phyloP scores from a whole-genome alignment of 257 asterid species.

The Capsicum baccatum region DNA sequence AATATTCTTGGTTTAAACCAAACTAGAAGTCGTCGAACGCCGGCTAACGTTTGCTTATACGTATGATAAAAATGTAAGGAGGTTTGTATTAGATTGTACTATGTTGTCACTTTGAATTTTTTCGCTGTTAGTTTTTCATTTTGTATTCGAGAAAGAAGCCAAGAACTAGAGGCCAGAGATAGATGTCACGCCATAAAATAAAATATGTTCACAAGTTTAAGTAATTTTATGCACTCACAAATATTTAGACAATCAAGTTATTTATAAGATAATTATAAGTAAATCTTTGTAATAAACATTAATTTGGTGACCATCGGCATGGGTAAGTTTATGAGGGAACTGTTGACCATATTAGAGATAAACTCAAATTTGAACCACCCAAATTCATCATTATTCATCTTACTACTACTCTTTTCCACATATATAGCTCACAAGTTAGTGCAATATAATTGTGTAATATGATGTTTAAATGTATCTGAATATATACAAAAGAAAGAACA shows the following conservation, averaged over 20 bases:
- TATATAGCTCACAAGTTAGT: background rate
- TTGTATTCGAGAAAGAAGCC: constrained; percentile 4
- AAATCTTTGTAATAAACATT: no score
- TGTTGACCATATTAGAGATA: background rate
- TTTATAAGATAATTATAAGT: no score
- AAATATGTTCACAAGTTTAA: background rate
- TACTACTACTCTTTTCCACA: no score
- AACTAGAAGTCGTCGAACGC: background rate
- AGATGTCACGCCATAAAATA: background rate
- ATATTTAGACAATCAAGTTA: background rate
- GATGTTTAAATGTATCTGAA: background rate
- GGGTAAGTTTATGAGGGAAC: background rate
- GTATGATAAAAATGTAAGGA: background rate
- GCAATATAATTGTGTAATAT: background rate
- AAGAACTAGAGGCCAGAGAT: constrained; percentile 10
- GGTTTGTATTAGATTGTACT: background rate
- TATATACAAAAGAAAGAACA: background rate
- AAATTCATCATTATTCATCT: no score
- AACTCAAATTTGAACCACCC: no score
- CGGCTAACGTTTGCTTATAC: background rate
- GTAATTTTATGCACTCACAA: background rate
- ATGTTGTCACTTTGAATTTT: constrained; percentile 15
- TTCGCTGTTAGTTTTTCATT: background rate
- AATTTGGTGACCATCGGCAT: no score
- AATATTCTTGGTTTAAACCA: constrained; percentile 16